Conservation (phyloP, 192 early-diverging fungal genomes). For the Thamnidium elegans region DNA sequence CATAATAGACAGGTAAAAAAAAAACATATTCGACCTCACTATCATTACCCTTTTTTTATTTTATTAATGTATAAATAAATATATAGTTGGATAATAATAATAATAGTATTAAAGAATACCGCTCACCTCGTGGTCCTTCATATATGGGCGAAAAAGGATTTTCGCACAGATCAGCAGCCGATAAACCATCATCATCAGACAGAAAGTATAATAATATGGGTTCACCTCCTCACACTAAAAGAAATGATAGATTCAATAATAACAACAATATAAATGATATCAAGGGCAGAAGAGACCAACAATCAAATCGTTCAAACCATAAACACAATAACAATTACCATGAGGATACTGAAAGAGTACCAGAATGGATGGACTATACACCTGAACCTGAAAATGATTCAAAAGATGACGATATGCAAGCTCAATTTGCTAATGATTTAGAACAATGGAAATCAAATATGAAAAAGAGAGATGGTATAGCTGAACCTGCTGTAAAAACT, state of each 20-base stretch:
- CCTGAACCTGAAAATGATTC: slow-evolving; percentile 43
- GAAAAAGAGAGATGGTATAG: slow-evolving; percentile 46
- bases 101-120: slow-evolving; percentile 29
- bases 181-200: slow-evolving; percentile 1
- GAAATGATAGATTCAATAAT: neutral
- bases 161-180: slow-evolving; percentile 21
- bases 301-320: neutral
- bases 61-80: too few relatives aligned
- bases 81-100: slow-evolving; percentile 13
- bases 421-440: slow-evolving; percentile 48
- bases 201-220: neutral
- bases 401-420: slow-evolving; percentile 26
- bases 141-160: slow-evolving; percentile 33
- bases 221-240: neutral
- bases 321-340: neutral
- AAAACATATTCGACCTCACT: too few relatives aligned
- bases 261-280: slow-evolving; percentile 16
- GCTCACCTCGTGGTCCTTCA: slow-evolving; percentile 32
- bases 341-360: slow-evolving; percentile 25
- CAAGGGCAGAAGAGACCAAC: neutral
- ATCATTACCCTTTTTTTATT: neutral
- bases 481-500: neutral
- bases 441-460: slow-evolving; percentile 60
- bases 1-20: slow-evolving; percentile 17
- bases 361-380: slow-evolving; percentile 64